A percentile compares a stretch with the other conserved stretches of the same genome.
Conservation (phyloP, 805 yeast genomes). For the Clavispora carvajalis region DNA sequence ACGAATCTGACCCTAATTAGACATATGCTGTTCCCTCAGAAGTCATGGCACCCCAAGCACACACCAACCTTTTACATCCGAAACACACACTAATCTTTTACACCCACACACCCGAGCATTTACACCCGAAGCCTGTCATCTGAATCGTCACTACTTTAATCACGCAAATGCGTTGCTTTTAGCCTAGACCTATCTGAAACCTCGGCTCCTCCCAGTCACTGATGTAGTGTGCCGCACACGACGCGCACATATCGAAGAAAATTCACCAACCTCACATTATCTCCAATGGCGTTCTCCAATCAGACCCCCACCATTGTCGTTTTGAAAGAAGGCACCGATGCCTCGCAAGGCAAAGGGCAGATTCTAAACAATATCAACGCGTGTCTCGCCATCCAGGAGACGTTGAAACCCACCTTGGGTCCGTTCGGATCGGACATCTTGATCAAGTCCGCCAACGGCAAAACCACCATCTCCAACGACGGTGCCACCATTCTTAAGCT, state of each 20-base stretch:
- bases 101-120: too few species aligned
- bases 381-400: conserved; percentile 94
- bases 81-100: too few species aligned
- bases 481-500: conserved; percentile 94
- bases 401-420: conserved; percentile 90
- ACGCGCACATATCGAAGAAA: background rate
- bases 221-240: background rate
- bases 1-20: too few species aligned
- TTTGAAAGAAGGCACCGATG: conserved; percentile 94
- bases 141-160: too few species aligned
- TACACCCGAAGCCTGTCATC: too few species aligned
- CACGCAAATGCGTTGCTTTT: too few species aligned
- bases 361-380: conserved; percentile 94
- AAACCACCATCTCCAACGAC: conserved; percentile 93
- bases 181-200: too few species aligned
- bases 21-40: too few species aligned
- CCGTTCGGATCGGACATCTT: conserved; percentile 96
- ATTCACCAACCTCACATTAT: background rate
- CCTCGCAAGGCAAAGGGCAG: conserved; percentile 96
- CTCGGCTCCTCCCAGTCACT: too few species aligned
- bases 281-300: conserved; percentile 74
- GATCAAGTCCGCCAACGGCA: conserved; percentile 76
- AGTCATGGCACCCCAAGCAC: too few species aligned
- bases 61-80: too few species aligned
- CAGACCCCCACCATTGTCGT: conserved; percentile 99